Conservation (phyloP, 345 rosid species). For the Bretschneidera sinensis region DNA sequence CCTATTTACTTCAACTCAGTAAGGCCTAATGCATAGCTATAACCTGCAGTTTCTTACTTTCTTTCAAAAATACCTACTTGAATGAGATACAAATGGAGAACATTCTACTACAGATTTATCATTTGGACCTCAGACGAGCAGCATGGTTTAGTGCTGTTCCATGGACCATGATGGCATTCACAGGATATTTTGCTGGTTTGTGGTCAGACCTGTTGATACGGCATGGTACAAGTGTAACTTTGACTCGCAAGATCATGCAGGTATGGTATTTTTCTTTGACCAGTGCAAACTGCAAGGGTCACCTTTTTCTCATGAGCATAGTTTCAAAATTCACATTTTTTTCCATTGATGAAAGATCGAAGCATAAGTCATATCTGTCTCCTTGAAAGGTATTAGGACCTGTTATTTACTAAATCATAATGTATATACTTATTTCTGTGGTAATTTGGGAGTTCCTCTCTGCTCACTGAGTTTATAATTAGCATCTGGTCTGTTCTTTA, state of each 20-base stretch:
- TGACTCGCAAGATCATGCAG: constrained; percentile 96
- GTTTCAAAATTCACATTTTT: too few relatives aligned
- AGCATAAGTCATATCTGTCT: background rate
- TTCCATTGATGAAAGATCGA: too few relatives aligned
- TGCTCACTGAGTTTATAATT: background rate
- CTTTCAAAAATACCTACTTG: background rate
- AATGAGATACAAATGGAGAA: constrained; percentile 15
- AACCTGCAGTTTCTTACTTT: background rate
- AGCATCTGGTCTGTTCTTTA: constrained; percentile 2
- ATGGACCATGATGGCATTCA: constrained; percentile 91
- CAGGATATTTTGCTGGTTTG: constrained; percentile 76
- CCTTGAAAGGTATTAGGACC: too few relatives aligned
- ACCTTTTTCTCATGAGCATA: background rate
- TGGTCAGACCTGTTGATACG: constrained; percentile 76
- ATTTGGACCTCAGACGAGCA: constrained; percentile 87
- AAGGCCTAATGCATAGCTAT: constrained; percentile 26
- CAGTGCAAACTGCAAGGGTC: background rate
- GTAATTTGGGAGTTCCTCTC: too few relatives aligned
- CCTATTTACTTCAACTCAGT: constrained; percentile 90
- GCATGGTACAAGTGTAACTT: constrained; percentile 65
- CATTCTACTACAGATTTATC: constrained; percentile 54
- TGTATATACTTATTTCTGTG: too few relatives aligned
- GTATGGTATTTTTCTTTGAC: constrained; percentile 23
- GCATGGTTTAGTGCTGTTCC: constrained; percentile 98
- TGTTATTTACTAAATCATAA: too few relatives aligned